Evolutionary conservation across 2,329 filamentous ascomycete species (phyloP), one percentile per base, ranked within the genome.

Genomic region (Aurifilum marmelostoma): DNA sequence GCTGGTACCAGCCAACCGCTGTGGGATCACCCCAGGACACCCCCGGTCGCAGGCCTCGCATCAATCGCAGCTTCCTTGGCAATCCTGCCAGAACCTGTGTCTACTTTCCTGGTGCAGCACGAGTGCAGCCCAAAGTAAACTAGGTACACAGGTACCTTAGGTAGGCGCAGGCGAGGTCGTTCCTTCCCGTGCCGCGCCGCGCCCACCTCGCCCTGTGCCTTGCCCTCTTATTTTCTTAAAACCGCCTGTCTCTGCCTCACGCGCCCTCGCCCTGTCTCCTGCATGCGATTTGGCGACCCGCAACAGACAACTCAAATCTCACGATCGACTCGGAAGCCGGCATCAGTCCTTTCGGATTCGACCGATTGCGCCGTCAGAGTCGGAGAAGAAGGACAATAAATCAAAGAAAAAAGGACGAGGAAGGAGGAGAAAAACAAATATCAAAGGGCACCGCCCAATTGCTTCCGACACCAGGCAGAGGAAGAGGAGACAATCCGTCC

Each of bases 1-100:
- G 47, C 65, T 61, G 54, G 52, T 54, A 65, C 61, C 63, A 62
- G 50, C 41, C 39, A 65, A 61, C 52, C 62, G 27, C 60, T 61
- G 29, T 4, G 43, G 43, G 34, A 27, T 34, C 43, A 34, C 63
- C 52, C 63, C 37, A 43, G 63, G 24, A 56, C 11, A 18, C 14
- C 34, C 59, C 59, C 11, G n/a, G 59, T 43, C n/a, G 58, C 58
- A 60, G 32, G 32, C 58, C 52, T 32, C 29, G 61, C 41, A 54
- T 11, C 24, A 27, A 54, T 34, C 63, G 43, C 47, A 32, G 43
- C 27, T 54, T 64, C 47, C 63, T 65, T 65, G 63, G 32, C n/a
- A 56, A 54, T 59, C 56, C 56, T 59, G 21, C 56, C 32, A 34
- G 29, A 18, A 47, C 43, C 62, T 56, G 24, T 11, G 52, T 27